Evolutionary conservation across 345 rosid genomes (phyloP).

Genomic region (Stellera chamaejasme): DNA sequence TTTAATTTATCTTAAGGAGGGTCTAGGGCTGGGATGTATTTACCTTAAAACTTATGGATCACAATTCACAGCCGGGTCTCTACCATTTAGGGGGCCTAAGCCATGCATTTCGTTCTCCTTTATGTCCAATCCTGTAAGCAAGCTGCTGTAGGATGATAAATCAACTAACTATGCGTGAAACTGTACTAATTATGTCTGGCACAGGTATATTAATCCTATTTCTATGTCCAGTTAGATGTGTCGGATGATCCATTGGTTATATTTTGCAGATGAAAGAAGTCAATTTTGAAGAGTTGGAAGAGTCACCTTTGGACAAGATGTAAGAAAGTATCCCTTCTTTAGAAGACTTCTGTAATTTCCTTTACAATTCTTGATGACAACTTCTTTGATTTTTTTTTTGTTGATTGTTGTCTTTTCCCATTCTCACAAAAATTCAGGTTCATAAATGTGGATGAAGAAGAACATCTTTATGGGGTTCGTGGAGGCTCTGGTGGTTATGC

Average conservation of each 20-base stretch:
- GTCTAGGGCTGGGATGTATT: no score
- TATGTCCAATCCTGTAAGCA: no score
- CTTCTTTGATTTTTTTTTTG: background rate
- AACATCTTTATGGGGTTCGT: constrained; percentile 69
- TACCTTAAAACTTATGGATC: no score
- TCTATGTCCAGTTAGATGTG: no score
- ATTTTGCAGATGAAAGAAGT: constrained; percentile 63
- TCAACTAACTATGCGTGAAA: no score
- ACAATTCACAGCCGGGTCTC: no score
- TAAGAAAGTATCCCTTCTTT: constrained; percentile 23
- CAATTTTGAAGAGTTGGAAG: constrained; percentile 60
- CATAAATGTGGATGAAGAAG: constrained; percentile 72
- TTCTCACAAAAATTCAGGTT: constrained; percentile 29
- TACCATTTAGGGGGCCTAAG: no score
- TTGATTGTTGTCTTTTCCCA: background rate
- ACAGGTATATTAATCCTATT: background rate
- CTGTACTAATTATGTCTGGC: no score
- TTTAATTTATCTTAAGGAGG: no score
- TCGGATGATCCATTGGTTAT: background rate
- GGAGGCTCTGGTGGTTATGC: constrained; percentile 97
- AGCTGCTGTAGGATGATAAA: no score
- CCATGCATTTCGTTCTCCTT: no score
- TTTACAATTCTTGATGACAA: background rate
- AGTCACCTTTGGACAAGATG: constrained; percentile 66
- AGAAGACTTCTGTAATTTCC: background rate